Evolutionary conservation across 2,329 filamentous ascomycete species (phyloP).

Genomic region (Ophiostoma sp.): DNA sequence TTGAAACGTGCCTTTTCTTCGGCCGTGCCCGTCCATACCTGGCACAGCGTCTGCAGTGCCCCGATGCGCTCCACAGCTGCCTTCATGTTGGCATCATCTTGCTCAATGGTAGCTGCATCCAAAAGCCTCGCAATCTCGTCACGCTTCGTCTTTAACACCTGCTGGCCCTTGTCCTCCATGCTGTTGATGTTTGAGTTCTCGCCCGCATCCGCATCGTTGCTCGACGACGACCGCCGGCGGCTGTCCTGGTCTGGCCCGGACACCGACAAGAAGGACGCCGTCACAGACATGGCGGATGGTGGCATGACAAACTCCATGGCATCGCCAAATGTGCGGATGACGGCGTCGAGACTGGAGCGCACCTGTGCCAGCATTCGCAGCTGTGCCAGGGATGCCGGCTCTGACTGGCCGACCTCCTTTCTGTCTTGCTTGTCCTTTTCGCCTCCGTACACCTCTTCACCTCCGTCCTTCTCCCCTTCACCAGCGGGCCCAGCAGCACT

Average conservation of each 20-base stretch:
- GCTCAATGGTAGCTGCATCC: background rate
- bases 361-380: conserved; percentile 79
- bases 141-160: conserved; percentile 64
- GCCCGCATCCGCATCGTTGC: too few relatives aligned
- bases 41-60: conserved; percentile 66
- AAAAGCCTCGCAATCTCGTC: conserved; percentile 68
- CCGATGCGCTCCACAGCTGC: conserved; percentile 69
- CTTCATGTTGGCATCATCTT: conserved; percentile 37
- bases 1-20: conserved; percentile 80
- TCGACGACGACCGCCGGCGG: conserved; percentile 36
- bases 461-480: background rate
- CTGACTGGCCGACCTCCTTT: conserved; percentile 30
- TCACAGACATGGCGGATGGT: conserved; percentile 76
- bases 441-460: background rate
- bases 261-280: conserved; percentile 82
- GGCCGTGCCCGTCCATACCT: conserved; percentile 91
- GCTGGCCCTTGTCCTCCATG: conserved; percentile 80
- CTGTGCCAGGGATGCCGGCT: conserved; percentile 67
- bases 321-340: conserved; percentile 87
- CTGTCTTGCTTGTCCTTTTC: background rate
- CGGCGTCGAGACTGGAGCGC: conserved; percentile 74
- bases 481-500: background rate
- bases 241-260: conserved; percentile 72
- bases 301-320: conserved; percentile 94
- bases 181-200: conserved; percentile 9